Conservation (phyloP, 768 basidiomycete species). For the Cystofilobasidium capitatum region DNA sequence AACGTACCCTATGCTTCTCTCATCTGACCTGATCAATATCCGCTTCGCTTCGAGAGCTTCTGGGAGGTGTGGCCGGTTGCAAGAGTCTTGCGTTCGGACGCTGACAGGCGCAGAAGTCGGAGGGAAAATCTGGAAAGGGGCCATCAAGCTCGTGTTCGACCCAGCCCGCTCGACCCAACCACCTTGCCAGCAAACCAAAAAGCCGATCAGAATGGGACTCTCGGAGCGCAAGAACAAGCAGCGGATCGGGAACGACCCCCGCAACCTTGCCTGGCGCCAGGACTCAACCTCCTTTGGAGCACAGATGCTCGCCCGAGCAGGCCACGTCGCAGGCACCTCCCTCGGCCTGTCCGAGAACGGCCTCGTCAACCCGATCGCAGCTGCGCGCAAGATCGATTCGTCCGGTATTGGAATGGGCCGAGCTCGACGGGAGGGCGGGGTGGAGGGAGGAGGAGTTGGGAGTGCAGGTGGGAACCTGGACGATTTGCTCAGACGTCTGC, state of each 20-base stretch:
- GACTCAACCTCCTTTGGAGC: constrained; percentile 39
- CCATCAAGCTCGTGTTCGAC: no score
- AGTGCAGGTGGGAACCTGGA: constrained; percentile 38
- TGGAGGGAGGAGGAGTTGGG: constrained; percentile 34
- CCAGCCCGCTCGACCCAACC: no score
- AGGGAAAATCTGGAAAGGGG: no score
- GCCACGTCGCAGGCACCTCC: constrained; percentile 36
- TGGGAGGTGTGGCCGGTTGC: no score
- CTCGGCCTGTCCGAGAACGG: constrained; percentile 35
- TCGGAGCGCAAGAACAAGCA: constrained; percentile 37
- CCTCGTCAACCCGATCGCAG: constrained; percentile 40
- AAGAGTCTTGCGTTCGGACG: no score
- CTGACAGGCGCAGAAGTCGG: no score
- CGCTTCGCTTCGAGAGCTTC: no score
- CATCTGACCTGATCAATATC: no score
- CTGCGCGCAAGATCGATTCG: constrained; percentile 38
- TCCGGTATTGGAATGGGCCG: constrained; percentile 39
- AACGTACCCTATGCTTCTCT: no score
- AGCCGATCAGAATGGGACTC: constrained; percentile 37
- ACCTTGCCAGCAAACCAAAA: no score
- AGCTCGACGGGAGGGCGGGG: constrained; percentile 37
- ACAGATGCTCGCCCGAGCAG: constrained; percentile 37
- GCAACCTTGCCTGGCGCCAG: constrained; percentile 40
- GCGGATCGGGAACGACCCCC: constrained; percentile 39
- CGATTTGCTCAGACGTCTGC: constrained; percentile 37